Conservation (phyloP, 768 basidiomycete species). For the Lyophyllum semitale region DNA sequence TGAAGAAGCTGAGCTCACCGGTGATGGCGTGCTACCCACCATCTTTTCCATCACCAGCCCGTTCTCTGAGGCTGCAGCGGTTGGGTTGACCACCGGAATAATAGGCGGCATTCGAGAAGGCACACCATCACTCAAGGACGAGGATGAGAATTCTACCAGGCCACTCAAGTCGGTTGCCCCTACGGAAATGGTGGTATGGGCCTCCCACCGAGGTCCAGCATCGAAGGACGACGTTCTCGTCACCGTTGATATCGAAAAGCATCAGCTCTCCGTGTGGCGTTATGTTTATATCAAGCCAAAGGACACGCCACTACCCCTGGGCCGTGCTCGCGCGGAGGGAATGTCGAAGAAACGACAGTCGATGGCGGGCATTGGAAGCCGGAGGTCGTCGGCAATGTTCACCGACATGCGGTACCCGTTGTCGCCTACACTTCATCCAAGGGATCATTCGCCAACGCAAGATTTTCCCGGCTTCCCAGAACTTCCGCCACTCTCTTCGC, state of each 20-base stretch:
- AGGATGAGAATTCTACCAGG: slow-evolving; percentile 51
- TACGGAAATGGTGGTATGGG: slow-evolving; percentile 67
- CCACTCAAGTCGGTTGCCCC: slow-evolving; percentile 60
- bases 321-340: slow-evolving; percentile 22
- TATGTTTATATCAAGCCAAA: slow-evolving; percentile 68
- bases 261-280: slow-evolving; percentile 67
- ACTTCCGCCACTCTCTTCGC: slow-evolving; percentile 44
- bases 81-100: slow-evolving; percentile 69
- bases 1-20: slow-evolving; percentile 63
- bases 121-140: slow-evolving; percentile 48
- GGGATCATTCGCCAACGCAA: slow-evolving; percentile 34
- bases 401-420: slow-evolving; percentile 36
- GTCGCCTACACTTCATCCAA: slow-evolving; percentile 36
- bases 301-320: slow-evolving; percentile 46
- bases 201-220: slow-evolving; percentile 43
- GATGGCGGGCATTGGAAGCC: slow-evolving; percentile 32
- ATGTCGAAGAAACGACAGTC: slow-evolving; percentile 44
- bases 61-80: slow-evolving; percentile 70
- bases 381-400: slow-evolving; percentile 40
- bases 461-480: slow-evolving; percentile 40
- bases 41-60: slow-evolving; percentile 80
- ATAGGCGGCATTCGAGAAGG: slow-evolving; percentile 41
- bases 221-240: slow-evolving; percentile 52
- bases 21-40: slow-evolving; percentile 73
- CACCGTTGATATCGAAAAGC: slow-evolving; percentile 57